Conservation (phyloP, 352 stramenopile genomes). For the Phytopythium vexans region DNA sequence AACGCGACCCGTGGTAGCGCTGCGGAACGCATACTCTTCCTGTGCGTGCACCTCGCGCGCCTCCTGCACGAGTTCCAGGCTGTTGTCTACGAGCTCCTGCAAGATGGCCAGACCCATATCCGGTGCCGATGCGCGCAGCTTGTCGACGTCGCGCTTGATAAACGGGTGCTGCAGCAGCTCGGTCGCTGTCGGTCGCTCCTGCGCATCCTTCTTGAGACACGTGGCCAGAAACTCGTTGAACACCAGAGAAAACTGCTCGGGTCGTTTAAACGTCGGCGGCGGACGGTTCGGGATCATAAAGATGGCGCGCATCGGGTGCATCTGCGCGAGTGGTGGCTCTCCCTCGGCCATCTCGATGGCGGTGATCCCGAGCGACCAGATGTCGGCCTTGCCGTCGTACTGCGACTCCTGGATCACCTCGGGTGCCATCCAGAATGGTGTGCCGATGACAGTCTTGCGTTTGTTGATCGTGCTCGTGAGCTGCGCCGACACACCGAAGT, state of each 20-base stretch:
- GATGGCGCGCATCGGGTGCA: slow-evolving; percentile 87
- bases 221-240: slow-evolving; percentile 57
- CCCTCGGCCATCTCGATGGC: slow-evolving; percentile 89
- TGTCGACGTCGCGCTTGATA: slow-evolving; percentile 53
- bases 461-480: slow-evolving; percentile 90
- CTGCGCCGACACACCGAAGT: slow-evolving; percentile 90
- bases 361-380: slow-evolving; percentile 87
- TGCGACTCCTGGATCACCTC: slow-evolving; percentile 88
- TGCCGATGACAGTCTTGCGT: slow-evolving; percentile 88
- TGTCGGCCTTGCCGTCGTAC: slow-evolving; percentile 81
- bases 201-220: slow-evolving; percentile 69
- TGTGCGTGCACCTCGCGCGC: slow-evolving; percentile 41
- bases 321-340: slow-evolving; percentile 73
- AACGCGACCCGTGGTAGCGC: slow-evolving; percentile 39
- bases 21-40: slow-evolving; percentile 57
- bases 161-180: slow-evolving; percentile 62
- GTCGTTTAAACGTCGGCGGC: slow-evolving; percentile 44
- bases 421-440: slow-evolving; percentile 91
- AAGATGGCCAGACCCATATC: slow-evolving; percentile 45
- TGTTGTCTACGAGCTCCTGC: slow-evolving; percentile 71
- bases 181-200: slow-evolving; percentile 37
- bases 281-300: slow-evolving; percentile 76
- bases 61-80: slow-evolving; percentile 56
- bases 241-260: slow-evolving; percentile 35
- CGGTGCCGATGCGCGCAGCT: slow-evolving; percentile 23